These are phyloP conservation scores for Canna indica DNA, from an alignment of 176 grass and related monocot genomes.

Conservation along the genomic window DNA sequence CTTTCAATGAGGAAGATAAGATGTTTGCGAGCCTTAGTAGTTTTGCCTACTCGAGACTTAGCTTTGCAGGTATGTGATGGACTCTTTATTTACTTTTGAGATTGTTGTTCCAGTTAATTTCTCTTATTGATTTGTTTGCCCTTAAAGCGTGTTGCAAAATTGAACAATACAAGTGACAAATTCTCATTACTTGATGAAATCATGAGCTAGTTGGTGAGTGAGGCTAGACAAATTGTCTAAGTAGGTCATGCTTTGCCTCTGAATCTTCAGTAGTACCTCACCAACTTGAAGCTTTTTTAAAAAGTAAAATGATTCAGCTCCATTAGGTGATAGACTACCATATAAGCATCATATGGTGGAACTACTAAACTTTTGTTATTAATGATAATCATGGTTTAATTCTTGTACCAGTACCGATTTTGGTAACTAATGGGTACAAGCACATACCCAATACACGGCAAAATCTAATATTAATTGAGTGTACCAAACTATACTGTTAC, in stretches of 20 bases:
- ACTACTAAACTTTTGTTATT: not conserved
- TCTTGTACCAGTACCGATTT: too few species aligned
- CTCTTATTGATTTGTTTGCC: not conserved
- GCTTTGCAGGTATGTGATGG: slow-evolving; percentile 54
- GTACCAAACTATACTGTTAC: too few species aligned
- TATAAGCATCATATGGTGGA: not conserved
- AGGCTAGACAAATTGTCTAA: too few species aligned
- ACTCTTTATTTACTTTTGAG: not conserved
- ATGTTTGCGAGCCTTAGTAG: slow-evolving; percentile 72
- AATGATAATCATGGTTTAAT: too few species aligned
- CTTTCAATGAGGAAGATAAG: slow-evolving; percentile 43
- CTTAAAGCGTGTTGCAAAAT: not conserved
- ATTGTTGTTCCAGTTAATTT: not conserved
- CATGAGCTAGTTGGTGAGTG: too few species aligned
- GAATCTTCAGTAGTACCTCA: too few species aligned
- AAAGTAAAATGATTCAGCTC: too few species aligned
- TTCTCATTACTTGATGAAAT: not conserved
- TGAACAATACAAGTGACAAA: not conserved
- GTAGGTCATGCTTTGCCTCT: too few species aligned
- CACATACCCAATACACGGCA: too few species aligned
- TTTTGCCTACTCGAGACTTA: slow-evolving; percentile 80
- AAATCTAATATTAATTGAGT: too few species aligned
- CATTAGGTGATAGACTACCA: not conserved
- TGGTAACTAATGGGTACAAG: too few species aligned
- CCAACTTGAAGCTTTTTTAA: too few species aligned